Evolutionary conservation across 2,329 filamentous ascomycete genomes (phyloP).

Genomic region (Ophiocordyceps robertsii): DNA sequence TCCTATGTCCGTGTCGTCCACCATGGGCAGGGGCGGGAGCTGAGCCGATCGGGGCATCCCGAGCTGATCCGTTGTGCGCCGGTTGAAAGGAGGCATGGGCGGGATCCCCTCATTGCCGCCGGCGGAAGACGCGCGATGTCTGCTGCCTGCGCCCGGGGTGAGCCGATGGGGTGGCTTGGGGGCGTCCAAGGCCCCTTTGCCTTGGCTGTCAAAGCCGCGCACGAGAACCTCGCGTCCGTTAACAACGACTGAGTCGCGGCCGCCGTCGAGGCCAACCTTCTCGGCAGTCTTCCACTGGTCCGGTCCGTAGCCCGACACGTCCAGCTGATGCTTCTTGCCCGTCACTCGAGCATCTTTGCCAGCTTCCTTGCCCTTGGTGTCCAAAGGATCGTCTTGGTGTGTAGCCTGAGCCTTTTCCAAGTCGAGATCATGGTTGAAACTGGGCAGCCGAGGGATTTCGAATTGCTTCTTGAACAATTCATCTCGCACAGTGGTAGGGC

Average conservation of each 20-base stretch:
- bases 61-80: slow-evolving; percentile 51
- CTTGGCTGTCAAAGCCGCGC: slow-evolving; percentile 48
- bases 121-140: slow-evolving; percentile 17
- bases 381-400: background rate
- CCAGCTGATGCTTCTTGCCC: slow-evolving; percentile 52
- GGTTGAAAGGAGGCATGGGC: slow-evolving; percentile 35
- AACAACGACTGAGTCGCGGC: slow-evolving; percentile 58
- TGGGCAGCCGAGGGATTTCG: slow-evolving; percentile 22
- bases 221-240: slow-evolving; percentile 60
- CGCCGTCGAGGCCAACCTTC: slow-evolving; percentile 44
- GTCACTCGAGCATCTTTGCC: background rate
- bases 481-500: background rate
- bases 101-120: slow-evolving; percentile 33
- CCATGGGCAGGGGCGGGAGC: slow-evolving; percentile 53
- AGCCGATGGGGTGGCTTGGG: slow-evolving; percentile 20
- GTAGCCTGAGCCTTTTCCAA: slow-evolving; percentile 21
- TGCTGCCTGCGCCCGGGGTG: slow-evolving; percentile 13
- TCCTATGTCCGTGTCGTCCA: slow-evolving; percentile 73
- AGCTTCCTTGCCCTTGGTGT: slow-evolving; percentile 1
- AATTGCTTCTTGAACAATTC: slow-evolving; percentile 19
- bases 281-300: slow-evolving; percentile 63
- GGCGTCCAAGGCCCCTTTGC: slow-evolving; percentile 40
- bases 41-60: slow-evolving; percentile 57
- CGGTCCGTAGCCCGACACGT: slow-evolving; percentile 64
- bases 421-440: slow-evolving; percentile 58